Percentiles rank a stretch among this genome's conserved stretches.
Conservation (phyloP, 1,139 yeast species). For the Pneumocystis murina region DNA sequence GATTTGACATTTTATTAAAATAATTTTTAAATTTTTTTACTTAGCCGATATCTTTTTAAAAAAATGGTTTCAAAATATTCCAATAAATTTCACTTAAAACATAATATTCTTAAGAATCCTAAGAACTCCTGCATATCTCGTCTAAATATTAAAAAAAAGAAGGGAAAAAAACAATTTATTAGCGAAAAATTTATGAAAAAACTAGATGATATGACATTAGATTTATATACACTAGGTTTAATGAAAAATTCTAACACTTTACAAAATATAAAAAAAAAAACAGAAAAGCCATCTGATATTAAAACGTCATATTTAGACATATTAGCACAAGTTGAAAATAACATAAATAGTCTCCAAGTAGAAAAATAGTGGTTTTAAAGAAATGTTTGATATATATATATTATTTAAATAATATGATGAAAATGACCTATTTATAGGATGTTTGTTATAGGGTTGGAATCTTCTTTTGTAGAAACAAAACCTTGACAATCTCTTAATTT, state of each 20-base stretch:
- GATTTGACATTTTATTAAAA: background rate
- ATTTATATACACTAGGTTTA: background rate
- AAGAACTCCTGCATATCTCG: background rate
- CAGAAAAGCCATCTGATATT: background rate
- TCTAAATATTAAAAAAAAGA: background rate
- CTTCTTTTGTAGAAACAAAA: background rate
- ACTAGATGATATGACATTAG: background rate
- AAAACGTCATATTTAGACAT: background rate
- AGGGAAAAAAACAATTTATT: background rate
- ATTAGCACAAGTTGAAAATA: background rate
- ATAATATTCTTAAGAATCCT: background rate
- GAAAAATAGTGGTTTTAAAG: background rate
- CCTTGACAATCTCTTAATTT: conserved; percentile 10
- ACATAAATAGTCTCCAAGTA: background rate
- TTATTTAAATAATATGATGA: background rate
- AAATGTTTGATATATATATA: background rate
- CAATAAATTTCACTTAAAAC: background rate
- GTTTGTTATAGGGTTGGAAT: background rate
- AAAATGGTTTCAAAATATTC: background rate
- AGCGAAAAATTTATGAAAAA: background rate
- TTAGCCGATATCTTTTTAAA: background rate
- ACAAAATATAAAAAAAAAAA: background rate
- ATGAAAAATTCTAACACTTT: background rate
- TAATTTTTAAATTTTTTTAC: background rate
- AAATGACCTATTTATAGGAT: background rate